Evolutionary conservation across 495 filamentous ascomycete genomes (phyloP), one percentile per base, ranked within the genome.

Genomic region (Penicillium paradoxum): DNA sequence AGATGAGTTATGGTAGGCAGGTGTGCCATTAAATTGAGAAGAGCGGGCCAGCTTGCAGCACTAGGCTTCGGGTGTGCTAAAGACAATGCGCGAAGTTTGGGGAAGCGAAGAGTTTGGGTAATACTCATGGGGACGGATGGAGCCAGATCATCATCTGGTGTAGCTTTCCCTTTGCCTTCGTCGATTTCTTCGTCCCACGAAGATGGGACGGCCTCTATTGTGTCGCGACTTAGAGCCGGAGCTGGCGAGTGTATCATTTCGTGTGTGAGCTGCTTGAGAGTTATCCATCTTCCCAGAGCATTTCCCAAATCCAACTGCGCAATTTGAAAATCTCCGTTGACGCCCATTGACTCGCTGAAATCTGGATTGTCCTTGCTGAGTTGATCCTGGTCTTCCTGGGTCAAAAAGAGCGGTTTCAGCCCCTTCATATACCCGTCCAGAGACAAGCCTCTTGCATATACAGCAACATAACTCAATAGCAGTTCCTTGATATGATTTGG

Each of bases 1-100:
- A 95, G 78, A 54, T 93, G 86, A 0, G 89, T 91, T 33, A 93
- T 71, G 0, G 72, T 82, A 0, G 82, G 73, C 0, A 89, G 64
- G 43, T 82, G 80, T 0, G 77, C 67, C 0, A 84, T 72, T n/a
- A 91, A 66, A 4, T 72, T 53, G 11, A 92, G 72, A 19, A 93
- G 78, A 6, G 81, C 74, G 13, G 78, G 75, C 89, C 89, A 93
- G 24, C 81, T 87, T 8, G 79, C 77, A 17, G 55, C 49, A 13
- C 47, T 32, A 3, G 60, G 49, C 17, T 55, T 60, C 1, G 77
- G 77, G 48, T 78, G 71, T 0, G 78, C 76, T 0, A 83, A 65
- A 5, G 79, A 83, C 7, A 84, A 66, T 38, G 73, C 75, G 15
- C 73, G 79, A 22, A 82, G 66, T 22, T 77, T 73, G 6, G 70